phyloP scores from a whole-genome alignment of 139 green algal genomes.

The Desmodesmus armatus region DNA sequence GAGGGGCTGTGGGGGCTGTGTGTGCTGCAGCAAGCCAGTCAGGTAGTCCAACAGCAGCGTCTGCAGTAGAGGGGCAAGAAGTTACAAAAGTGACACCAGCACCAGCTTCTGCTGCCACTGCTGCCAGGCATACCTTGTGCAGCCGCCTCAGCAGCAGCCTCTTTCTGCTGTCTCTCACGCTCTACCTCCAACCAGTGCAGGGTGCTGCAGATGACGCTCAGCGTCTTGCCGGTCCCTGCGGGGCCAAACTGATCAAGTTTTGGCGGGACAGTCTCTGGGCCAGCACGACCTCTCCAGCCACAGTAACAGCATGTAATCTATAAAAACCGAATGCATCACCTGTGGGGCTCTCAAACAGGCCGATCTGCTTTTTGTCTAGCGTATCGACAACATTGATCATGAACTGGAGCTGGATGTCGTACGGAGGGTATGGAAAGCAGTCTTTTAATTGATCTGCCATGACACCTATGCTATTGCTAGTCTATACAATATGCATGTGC shows the following conservation, averaged over 20 bases:
- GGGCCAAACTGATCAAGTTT: too few relatives aligned
- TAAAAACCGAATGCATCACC: constrained; percentile 55
- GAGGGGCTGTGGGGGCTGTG: not conserved
- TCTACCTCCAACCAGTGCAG: constrained; percentile 67
- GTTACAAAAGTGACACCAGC: not conserved
- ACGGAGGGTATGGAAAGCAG: constrained; percentile 93
- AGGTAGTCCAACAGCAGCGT: not conserved
- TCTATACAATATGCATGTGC: too few relatives aligned
- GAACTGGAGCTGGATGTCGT: constrained; percentile 88
- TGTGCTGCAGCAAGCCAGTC: constrained; percentile 27
- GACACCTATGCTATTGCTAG: too few relatives aligned
- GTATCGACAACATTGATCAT: constrained; percentile 84
- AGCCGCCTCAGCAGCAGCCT: not conserved
- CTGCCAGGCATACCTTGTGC: constrained; percentile 7
- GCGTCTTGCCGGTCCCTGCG: constrained; percentile 93
- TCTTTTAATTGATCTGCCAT: too few relatives aligned
- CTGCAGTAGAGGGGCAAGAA: not conserved
- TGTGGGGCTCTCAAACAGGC: constrained; percentile 94
- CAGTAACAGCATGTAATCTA: not conserved
- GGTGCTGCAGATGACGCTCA: constrained; percentile 90
- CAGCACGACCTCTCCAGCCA: constrained; percentile 2
- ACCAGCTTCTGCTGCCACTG: constrained; percentile 10
- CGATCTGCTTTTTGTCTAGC: constrained; percentile 76
- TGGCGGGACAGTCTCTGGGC: too few relatives aligned
- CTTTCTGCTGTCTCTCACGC: not conserved